phyloP scores from a whole-genome alignment of 176 grass and related monocot species.

The Rhynchospora breviuscula region DNA sequence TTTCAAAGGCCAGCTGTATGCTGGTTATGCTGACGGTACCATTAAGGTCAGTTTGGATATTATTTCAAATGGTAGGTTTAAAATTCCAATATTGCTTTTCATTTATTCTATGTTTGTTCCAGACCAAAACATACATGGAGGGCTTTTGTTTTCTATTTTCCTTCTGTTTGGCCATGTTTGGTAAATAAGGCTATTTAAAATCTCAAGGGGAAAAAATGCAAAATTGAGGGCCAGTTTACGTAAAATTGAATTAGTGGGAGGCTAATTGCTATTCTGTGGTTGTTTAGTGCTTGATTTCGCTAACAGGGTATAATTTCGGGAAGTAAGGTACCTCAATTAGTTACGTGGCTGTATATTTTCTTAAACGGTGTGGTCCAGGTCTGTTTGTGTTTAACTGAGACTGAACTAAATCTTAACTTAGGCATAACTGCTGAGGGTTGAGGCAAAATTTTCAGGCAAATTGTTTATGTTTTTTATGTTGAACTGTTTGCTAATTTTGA shows the following conservation, averaged over 20 bases:
- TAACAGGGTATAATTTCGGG: too few species aligned
- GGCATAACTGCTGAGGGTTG: neutral
- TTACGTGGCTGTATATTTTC: neutral
- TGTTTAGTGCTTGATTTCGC: too few species aligned
- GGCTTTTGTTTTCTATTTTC: neutral
- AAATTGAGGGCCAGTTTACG: too few species aligned
- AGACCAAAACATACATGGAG: neutral
- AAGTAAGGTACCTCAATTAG: too few species aligned
- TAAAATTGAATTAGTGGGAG: too few species aligned
- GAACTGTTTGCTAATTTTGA: neutral
- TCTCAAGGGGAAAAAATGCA: too few species aligned
- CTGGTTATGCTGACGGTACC: conserved; percentile 74
- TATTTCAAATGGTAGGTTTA: neutral
- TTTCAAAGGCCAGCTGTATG: conserved; percentile 81
- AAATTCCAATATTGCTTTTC: neutral
- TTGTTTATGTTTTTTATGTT: neutral
- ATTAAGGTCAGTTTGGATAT: conserved; percentile 58
- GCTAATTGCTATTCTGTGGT: too few species aligned
- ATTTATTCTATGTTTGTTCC: neutral
- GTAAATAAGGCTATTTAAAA: too few species aligned
- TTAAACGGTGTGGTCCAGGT: neutral
- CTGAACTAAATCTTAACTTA: neutral
- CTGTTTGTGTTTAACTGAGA: neutral
- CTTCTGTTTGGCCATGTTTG: neutral
- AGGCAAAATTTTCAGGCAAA: neutral